A percentile compares a stretch with the other conserved stretches of the same genome.
Conservation (phyloP, 2,329 filamentous ascomycete species). For the Elsinoe fawcettii region DNA sequence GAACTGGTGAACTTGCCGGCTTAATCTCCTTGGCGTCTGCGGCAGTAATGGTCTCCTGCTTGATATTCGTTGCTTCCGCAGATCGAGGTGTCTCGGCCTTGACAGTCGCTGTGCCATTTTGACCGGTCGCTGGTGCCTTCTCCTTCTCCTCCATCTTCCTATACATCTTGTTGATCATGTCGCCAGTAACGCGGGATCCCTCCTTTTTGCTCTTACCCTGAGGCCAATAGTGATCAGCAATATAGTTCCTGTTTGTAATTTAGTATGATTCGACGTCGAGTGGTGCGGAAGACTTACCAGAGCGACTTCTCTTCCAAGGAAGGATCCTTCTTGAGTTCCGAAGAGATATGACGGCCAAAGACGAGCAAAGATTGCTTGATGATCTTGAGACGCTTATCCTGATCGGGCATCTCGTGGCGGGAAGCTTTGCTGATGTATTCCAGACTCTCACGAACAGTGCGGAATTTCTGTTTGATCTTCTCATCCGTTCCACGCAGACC, state of each 20-base stretch:
- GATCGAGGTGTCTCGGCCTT: not conserved
- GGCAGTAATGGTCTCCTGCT: slow-evolving; percentile 10
- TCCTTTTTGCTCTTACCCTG: slow-evolving; percentile 28
- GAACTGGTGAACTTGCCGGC: not conserved
- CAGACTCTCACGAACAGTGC: slow-evolving; percentile 51
- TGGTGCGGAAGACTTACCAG: slow-evolving; percentile 22
- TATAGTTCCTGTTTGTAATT: slow-evolving; percentile 23
- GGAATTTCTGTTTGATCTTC: slow-evolving; percentile 23
- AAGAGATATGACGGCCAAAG: slow-evolving; percentile 56
- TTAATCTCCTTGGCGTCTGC: slow-evolving; percentile 7
- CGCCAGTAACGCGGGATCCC: slow-evolving; percentile 25
- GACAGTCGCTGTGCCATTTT: slow-evolving; percentile 1
- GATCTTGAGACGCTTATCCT: slow-evolving; percentile 54
- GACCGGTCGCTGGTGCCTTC: not conserved
- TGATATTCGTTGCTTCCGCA: not conserved
- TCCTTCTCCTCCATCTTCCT: slow-evolving; percentile 26
- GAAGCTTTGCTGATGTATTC: slow-evolving; percentile 54
- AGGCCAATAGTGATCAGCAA: slow-evolving; percentile 31
- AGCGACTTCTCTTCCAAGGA: slow-evolving; percentile 25
- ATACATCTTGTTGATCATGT: slow-evolving; percentile 32
- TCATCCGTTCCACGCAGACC: slow-evolving; percentile 48
- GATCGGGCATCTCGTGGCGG: slow-evolving; percentile 54
- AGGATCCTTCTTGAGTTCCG: slow-evolving; percentile 29
- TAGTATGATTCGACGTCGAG: not conserved
- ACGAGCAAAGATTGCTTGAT: slow-evolving; percentile 54